Percentiles rank a stretch among this genome's conserved stretches.
phyloP scores from a whole-genome alignment of 345 rosid species.

The Limnanthes douglasii region DNA sequence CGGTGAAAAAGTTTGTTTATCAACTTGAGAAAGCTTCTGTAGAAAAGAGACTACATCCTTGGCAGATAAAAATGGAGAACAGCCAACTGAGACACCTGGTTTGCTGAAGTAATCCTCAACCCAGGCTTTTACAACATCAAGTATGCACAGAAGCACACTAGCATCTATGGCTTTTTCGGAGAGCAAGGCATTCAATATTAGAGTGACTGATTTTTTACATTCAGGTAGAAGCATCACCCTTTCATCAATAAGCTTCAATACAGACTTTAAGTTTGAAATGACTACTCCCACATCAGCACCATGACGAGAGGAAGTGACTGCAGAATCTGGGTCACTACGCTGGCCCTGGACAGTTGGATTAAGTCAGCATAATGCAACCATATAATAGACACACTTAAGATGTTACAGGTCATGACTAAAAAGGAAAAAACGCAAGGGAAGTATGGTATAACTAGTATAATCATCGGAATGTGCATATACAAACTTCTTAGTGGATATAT shows the following conservation, averaged over 20 bases:
- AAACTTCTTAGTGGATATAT: background rate
- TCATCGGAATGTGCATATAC: background rate
- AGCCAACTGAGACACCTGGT: constrained; percentile 33
- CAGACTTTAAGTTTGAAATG: constrained; percentile 63
- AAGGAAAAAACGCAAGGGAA: constrained; percentile 9
- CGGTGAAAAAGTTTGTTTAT: constrained; percentile 58
- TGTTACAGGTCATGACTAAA: constrained; percentile 4
- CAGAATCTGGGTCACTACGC: constrained; percentile 76
- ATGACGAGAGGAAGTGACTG: constrained; percentile 82
- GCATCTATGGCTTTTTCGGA: constrained; percentile 91
- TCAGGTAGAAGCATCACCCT: constrained; percentile 78
- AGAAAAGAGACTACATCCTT: constrained; percentile 80
- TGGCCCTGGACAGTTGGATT: constrained; percentile 41
- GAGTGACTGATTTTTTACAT: constrained; percentile 72
- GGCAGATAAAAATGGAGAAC: constrained; percentile 42
- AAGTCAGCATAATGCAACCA: constrained; percentile 5
- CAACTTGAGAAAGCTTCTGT: constrained; percentile 81
- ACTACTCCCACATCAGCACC: constrained; percentile 76
- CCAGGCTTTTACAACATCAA: constrained; percentile 87
- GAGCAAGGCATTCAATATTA: constrained; percentile 61
- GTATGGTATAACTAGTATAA: too few species aligned
- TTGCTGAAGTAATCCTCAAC: constrained; percentile 65
- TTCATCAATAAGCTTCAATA: constrained; percentile 70
- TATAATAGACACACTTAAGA: constrained; percentile 2
- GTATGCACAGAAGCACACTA: constrained; percentile 81